Evolutionary conservation across 1,284 basidiomycete species (phyloP).

Genomic region (Clitocybe nebularis): DNA sequence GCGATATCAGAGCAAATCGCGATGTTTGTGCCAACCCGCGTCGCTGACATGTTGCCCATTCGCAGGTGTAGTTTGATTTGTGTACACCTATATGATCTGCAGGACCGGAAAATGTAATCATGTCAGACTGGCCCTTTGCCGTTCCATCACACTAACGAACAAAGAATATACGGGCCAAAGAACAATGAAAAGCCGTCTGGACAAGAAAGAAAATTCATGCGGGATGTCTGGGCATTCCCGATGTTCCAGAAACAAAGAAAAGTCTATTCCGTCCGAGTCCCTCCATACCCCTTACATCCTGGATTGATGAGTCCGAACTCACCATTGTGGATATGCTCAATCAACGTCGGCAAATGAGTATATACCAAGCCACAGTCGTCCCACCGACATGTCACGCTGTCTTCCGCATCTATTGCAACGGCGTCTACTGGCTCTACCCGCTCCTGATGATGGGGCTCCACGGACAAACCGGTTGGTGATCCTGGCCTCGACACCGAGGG

Average conservation of each 20-base stretch:
- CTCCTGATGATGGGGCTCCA: slow-evolving; percentile 2
- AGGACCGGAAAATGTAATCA: too few relatives aligned
- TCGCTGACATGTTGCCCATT: slow-evolving; percentile 81
- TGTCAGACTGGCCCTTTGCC: too few relatives aligned
- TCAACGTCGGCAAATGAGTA: slow-evolving; percentile 65
- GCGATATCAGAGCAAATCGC: slow-evolving; percentile 83
- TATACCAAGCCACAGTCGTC: slow-evolving; percentile 73
- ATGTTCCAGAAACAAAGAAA: too few relatives aligned
- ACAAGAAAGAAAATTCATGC: too few relatives aligned
- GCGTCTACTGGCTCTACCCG: slow-evolving; percentile 13
- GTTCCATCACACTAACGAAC: too few relatives aligned
- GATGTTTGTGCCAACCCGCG: slow-evolving; percentile 81
- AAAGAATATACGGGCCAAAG: too few relatives aligned
- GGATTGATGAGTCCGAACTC: too few relatives aligned
- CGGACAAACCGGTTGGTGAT: slow-evolving; percentile 23
- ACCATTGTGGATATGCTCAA: slow-evolving; percentile 79
- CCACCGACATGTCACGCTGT: slow-evolving; percentile 72
- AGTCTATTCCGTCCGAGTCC: too few relatives aligned
- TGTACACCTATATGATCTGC: slow-evolving; percentile 81
- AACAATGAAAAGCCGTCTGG: too few relatives aligned
- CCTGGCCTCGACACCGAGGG: slow-evolving; percentile 21
- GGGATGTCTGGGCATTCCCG: too few relatives aligned
- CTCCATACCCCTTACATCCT: too few relatives aligned
- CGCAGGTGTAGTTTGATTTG: slow-evolving; percentile 84
- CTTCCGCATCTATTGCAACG: slow-evolving; percentile 34